Evolutionary conservation across 768 basidiomycete genomes (phyloP), one percentile per base, ranked within the genome.

Genomic region (Lactarius deliciosus): DNA sequence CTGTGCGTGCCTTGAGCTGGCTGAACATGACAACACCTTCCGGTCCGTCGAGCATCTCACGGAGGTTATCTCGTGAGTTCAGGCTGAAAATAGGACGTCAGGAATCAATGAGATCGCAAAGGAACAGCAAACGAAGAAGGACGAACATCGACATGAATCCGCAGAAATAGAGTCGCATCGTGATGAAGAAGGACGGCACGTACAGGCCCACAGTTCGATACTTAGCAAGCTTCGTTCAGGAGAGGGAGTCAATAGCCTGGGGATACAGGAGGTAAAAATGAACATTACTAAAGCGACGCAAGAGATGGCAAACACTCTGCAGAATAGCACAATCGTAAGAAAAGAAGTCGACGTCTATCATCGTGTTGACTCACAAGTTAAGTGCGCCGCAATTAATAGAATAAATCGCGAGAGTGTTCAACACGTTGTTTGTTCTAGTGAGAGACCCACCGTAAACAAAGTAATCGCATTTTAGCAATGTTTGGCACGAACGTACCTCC

Each of bases 361-460:
- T 2, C 4, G 28, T 25, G 18, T 32, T 61, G 45, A 20, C 61
- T 22, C 20, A 62, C 61, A 62, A 38, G 22, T 55, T 62, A 32
- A 55, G 25, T n/a, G 25, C 15, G 25, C 61, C 61, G 20, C 61
- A 62, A 38, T 62, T 55, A 5, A 62, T 62, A 53, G 50, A 25
- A 41, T 62, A 55, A 32, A 55, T 40, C 18, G 38, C 36, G 25
- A 62, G 15, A 55, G 11, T 16, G 5, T 54, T 55, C 38, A 55
- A 20, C 8, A 55, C 53, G 20, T 30, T 55, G 53, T 62, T 25
- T 32, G 53, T 55, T 22, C 50, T 62, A 25, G 28, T 2, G 4
- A n/a, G 45, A 25, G 22, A 6, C 25, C 13, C 5, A 3, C 18
- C 1, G 22, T 61, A 15, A 53, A 61, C n/a, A 28, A 3, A 61